These are phyloP conservation scores for Termitomyces sp. DNA, from an alignment of 768 basidiomycete genomes.

Conservation along the genomic window DNA sequence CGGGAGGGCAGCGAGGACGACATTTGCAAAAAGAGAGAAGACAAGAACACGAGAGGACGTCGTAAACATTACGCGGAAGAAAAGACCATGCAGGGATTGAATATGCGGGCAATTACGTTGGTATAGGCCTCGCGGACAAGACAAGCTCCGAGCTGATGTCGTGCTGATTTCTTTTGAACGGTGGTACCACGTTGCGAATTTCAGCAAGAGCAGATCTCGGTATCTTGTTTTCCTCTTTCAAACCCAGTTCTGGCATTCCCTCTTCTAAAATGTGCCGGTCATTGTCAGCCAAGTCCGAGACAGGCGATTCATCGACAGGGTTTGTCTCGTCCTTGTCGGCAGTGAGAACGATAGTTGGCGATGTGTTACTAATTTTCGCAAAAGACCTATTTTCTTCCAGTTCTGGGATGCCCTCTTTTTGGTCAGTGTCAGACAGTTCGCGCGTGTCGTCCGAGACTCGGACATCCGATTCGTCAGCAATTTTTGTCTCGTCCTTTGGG, in stretches of 20 bases:
- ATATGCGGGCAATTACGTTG: constrained; percentile 7
- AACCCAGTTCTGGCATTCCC: neutral
- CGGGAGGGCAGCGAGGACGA: constrained; percentile 31
- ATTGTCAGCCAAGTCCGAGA: neutral
- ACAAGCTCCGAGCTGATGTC: neutral
- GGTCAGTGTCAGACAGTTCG: neutral
- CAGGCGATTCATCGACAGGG: too few species aligned
- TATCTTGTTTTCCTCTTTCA: neutral
- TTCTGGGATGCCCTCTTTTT: too few species aligned
- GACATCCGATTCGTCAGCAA: neutral
- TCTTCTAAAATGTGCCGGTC: neutral
- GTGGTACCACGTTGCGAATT: neutral
- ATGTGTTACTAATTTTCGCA: too few species aligned
- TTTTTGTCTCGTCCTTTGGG: neutral
- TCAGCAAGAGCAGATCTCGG: neutral
- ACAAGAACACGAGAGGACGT: constrained; percentile 19
- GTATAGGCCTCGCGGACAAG: constrained; percentile 4
- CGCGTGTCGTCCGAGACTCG: neutral
- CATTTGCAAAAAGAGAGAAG: constrained; percentile 19
- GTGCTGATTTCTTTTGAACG: neutral
- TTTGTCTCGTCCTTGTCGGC: too few species aligned
- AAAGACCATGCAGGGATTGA: constrained; percentile 12
- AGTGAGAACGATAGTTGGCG: too few species aligned
- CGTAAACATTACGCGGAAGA: constrained; percentile 18
- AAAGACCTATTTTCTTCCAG: too few species aligned